phyloP scores from a whole-genome alignment of 495 filamentous ascomycete genomes.

The Glutinoglossum americanum region DNA sequence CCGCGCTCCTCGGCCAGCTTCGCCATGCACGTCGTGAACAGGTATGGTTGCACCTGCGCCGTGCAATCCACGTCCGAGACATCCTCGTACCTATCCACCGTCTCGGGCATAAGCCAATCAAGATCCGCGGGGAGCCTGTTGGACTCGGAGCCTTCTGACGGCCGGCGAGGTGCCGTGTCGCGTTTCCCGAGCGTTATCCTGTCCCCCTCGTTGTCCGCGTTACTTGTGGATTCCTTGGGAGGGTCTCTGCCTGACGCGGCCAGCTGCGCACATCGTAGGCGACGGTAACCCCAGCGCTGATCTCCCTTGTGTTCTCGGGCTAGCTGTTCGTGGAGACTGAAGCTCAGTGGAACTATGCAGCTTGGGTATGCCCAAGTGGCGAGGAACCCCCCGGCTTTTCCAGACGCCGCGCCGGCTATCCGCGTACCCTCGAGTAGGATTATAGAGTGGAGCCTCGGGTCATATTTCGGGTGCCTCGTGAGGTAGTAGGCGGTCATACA shows the following conservation, averaged over 20 bases:
- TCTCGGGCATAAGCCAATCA: slow-evolving; percentile 61
- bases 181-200: neutral
- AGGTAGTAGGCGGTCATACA: slow-evolving; percentile 86
- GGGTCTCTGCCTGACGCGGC: slow-evolving; percentile 20
- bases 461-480: slow-evolving; percentile 67
- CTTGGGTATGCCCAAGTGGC: slow-evolving; percentile 84
- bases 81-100: slow-evolving; percentile 48
- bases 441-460: slow-evolving; percentile 51
- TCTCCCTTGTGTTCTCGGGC: slow-evolving; percentile 65
- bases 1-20: slow-evolving; percentile 57
- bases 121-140: slow-evolving; percentile 56
- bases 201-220: neutral
- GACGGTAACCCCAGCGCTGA: slow-evolving; percentile 72
- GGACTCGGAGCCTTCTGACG: slow-evolving; percentile 15
- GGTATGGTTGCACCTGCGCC: slow-evolving; percentile 84
- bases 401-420: slow-evolving; percentile 84
- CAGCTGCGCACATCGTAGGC: slow-evolving; percentile 54
- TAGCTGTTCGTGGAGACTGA: slow-evolving; percentile 59
- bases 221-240: too few relatives aligned
- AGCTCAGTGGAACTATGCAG: slow-evolving; percentile 72
- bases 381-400: slow-evolving; percentile 88
- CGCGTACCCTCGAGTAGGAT: slow-evolving; percentile 75
- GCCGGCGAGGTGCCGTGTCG: neutral
- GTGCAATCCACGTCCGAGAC: slow-evolving; percentile 69
- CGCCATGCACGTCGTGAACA: slow-evolving; percentile 78